phyloP scores from a whole-genome alignment of 495 filamentous ascomycete species.

The Lophiotrema nucula region DNA sequence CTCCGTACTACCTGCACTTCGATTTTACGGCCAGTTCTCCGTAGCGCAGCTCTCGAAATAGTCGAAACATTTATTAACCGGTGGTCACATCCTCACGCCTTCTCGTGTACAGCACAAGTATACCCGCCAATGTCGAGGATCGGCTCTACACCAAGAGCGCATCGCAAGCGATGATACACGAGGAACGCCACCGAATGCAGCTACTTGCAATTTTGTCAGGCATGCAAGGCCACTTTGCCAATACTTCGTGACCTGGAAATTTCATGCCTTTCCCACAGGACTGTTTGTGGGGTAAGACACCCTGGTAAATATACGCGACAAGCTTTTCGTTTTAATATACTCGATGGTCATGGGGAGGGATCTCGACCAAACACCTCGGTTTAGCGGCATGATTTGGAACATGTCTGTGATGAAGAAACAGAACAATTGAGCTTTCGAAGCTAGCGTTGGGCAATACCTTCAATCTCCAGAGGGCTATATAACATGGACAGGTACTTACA shows the following conservation, averaged over 20 bases:
- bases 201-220: neutral
- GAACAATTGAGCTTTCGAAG: no score
- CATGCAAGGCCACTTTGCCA: neutral
- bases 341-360: conserved; percentile 2
- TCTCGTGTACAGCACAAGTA: no score
- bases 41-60: no score
- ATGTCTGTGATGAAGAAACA: no score
- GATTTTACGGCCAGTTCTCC: no score
- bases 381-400: neutral
- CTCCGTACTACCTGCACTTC: no score
- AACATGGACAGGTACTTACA: neutral
- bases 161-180: neutral
- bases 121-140: no score
- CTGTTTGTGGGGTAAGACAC: conserved; percentile 25
- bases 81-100: no score
- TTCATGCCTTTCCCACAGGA: conserved; percentile 15
- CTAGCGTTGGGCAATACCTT: neutral
- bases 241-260: conserved; percentile 3
- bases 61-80: no score
- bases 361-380: neutral
- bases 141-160: neutral
- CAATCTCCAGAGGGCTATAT: neutral
- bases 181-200: neutral
- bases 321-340: conserved; percentile 24
- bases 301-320: conserved; percentile 10